Evolutionary conservation across 306 rosid species (phyloP), one percentile per base, ranked within the genome.

Genomic region (Herpetospermum pedunculosum): DNA sequence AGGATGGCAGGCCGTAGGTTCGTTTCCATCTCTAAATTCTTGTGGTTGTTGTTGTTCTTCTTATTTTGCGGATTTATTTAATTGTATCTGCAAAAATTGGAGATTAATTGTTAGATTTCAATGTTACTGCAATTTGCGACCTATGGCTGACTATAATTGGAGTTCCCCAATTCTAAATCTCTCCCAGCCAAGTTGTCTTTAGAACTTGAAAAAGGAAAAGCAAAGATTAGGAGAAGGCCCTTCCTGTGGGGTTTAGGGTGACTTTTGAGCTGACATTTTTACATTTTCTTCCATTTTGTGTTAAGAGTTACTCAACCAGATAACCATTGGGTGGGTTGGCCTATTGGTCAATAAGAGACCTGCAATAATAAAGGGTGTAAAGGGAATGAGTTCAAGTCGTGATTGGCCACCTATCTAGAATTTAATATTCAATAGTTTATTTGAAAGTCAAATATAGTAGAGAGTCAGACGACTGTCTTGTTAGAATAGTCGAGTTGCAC

Each of bases 1-100:
- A 46, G 96, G 93, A 75, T 93, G 98, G 98, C 92, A 86, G 79
- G 90, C 80, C 59, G 92, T 89, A 58, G 98, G 98, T 92, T 67
- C 81, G 92, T 77, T 76, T 75, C 38, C 30, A 14, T 4, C 40
- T 43, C 19, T 9, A 38, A 23, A 5, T 47, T 64, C 29, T 8
- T 71, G 4, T 44, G 18, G n/a, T 72, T 2, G 23, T 18, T 6
- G 6, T 40, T 68, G 9, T 23, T 37, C 32, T 47, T 8, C 7
- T 12, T 54, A 4, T 28, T 46, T 58, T 40, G 3, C 3, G 13
- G 35, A 12, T 6, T 9, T 59, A 9, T 54, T 54, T 54, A 11
- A 54, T 4, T 12, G 62, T 25, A 25, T 28, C 16, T 54, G 34
- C 18, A 54, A 23, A 25, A 3, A 8, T 34, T 25, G 32, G 29